Conservation (phyloP, 805 yeast genomes). For the Sugiyamaella valdiviana region DNA sequence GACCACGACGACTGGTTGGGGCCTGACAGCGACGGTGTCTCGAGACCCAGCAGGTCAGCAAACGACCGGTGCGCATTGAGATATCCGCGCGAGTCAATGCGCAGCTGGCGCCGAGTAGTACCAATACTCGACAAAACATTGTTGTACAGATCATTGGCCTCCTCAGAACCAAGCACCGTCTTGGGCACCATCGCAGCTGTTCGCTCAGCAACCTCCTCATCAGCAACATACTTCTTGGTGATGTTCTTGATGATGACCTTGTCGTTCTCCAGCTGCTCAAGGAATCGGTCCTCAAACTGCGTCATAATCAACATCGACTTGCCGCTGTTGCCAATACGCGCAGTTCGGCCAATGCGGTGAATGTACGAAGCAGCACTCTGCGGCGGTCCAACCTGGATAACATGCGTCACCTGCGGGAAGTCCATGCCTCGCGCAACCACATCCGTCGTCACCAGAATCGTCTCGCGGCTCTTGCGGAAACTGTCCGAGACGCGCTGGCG, state of each 20-base stretch:
- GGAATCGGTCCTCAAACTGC: slow-evolving; percentile 51
- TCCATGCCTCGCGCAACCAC: slow-evolving; percentile 98
- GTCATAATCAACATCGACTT: slow-evolving; percentile 57
- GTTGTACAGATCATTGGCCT: slow-evolving; percentile 21
- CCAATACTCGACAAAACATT: slow-evolving; percentile 22
- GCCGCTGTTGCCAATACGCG: slow-evolving; percentile 82
- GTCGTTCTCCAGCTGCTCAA: slow-evolving; percentile 40
- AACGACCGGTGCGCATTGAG: slow-evolving; percentile 25
- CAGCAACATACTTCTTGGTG: slow-evolving; percentile 11
- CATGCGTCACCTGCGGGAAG: slow-evolving; percentile 81
- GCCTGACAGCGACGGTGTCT: slow-evolving; percentile 15
- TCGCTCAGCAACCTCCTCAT: slow-evolving; percentile 18
- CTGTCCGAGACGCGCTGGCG: slow-evolving; percentile 55
- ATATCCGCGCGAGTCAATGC: slow-evolving; percentile 17
- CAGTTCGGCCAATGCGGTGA: slow-evolving; percentile 95
- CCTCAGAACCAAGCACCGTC: slow-evolving; percentile 19
- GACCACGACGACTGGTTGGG: slow-evolving; percentile 20
- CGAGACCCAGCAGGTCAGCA: slow-evolving; percentile 23
- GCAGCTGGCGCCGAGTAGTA: slow-evolving; percentile 20
- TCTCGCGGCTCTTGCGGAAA: slow-evolving; percentile 45
- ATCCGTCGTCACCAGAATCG: slow-evolving; percentile 76
- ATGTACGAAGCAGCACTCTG: slow-evolving; percentile 70
- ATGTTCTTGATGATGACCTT: slow-evolving; percentile 44
- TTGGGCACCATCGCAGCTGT: slow-evolving; percentile 14
- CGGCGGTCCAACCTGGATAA: slow-evolving; percentile 77